These are phyloP conservation scores for Digitaria exilis DNA, from an alignment of 202 grass and related monocot genomes.

Conservation along the genomic window DNA sequence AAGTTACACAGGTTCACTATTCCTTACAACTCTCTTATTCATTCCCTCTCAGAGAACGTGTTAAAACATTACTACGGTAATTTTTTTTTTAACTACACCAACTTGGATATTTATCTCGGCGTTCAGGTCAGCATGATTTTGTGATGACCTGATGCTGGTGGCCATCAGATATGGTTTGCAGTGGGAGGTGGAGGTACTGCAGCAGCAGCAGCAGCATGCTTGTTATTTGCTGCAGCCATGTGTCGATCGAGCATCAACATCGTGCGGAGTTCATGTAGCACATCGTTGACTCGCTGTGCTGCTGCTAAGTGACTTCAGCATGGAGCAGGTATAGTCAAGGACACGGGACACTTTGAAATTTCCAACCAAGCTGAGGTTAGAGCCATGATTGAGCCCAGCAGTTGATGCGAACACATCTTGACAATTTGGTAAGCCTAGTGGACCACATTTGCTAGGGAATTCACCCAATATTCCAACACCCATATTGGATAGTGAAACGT, in stretches of 20 bases:
- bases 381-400: neutral
- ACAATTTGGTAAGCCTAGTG: neutral
- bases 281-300: no score
- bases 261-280: neutral
- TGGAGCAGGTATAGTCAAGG: neutral
- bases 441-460: neutral
- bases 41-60: no score
- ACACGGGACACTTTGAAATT: neutral
- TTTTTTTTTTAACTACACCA: no score
- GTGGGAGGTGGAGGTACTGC: neutral
- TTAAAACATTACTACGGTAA: no score
- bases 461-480: neutral
- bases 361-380: neutral
- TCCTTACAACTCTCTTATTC: no score
- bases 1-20: no score
- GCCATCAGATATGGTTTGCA: no score
- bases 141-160: no score
- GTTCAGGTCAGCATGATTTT: no score
- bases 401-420: neutral
- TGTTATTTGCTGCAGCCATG: neutral
- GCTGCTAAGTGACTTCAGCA: neutral
- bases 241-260: neutral
- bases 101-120: no score
- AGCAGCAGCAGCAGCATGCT: no score
- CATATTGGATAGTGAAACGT: neutral